phyloP scores from a whole-genome alignment of 768 basidiomycete species.

The Cubamyces sp. region DNA sequence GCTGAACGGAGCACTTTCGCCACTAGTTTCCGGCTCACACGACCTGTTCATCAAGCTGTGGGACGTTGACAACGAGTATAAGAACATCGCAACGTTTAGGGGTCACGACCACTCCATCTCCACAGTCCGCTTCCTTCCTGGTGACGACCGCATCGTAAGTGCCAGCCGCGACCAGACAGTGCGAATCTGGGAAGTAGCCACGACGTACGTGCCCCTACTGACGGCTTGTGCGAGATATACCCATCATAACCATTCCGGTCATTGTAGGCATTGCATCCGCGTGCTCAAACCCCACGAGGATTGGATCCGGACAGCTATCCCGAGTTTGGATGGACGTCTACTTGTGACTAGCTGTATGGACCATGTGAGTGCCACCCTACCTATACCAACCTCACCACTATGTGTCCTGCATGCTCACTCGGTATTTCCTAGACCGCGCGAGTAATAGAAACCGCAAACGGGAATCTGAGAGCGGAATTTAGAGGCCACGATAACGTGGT shows the following conservation, averaged over 20 bases:
- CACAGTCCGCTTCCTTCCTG: slow-evolving; percentile 52
- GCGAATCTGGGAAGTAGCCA: slow-evolving; percentile 57
- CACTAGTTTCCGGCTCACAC: slow-evolving; percentile 53
- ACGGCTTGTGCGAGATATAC: too few species aligned
- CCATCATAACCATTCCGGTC: background rate
- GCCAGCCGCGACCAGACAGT: slow-evolving; percentile 58
- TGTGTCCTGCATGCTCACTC: background rate
- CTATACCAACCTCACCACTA: background rate
- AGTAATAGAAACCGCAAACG: slow-evolving; percentile 50
- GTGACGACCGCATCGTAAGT: slow-evolving; percentile 52
- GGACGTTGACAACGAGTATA: slow-evolving; percentile 57
- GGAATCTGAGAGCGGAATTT: slow-evolving; percentile 51
- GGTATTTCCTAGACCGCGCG: slow-evolving; percentile 47
- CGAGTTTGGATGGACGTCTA: slow-evolving; percentile 45
- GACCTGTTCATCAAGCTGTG: slow-evolving; percentile 61
- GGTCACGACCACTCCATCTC: slow-evolving; percentile 64
- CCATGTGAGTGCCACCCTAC: slow-evolving; percentile 43
- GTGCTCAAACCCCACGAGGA: slow-evolving; percentile 53
- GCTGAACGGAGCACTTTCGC: background rate
- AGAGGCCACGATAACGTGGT: slow-evolving; percentile 60
- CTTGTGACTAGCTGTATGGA: slow-evolving; percentile 54
- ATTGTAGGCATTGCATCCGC: slow-evolving; percentile 50
- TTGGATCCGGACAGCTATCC: slow-evolving; percentile 47
- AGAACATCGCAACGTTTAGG: slow-evolving; percentile 52
- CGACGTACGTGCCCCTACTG: slow-evolving; percentile 42